Percentiles rank a stretch among this genome's conserved stretches.
Evolutionary conservation across 495 filamentous ascomycete genomes (phyloP).

Genomic region (Lophium mytilinum): DNA sequence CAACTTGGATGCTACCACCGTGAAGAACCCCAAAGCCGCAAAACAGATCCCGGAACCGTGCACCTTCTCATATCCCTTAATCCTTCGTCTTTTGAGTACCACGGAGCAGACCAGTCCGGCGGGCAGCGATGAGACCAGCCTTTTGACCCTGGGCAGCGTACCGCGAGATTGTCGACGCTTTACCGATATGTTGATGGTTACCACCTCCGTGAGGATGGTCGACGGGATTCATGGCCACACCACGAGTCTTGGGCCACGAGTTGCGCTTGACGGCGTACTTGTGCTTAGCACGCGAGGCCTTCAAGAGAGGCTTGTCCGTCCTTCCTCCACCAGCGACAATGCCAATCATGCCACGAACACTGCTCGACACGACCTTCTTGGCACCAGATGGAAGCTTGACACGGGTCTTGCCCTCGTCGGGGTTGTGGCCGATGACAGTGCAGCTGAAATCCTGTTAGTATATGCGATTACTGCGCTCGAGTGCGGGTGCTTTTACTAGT

Average conservation of each 20-base stretch:
- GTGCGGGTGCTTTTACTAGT: constrained; percentile 52
- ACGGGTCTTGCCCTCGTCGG: constrained; percentile 97
- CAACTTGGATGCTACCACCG: not conserved
- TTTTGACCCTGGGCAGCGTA: constrained; percentile 98
- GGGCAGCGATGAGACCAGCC: constrained; percentile 98
- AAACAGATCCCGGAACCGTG: constrained; percentile 1
- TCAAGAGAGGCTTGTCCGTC: constrained; percentile 96
- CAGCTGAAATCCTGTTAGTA: too few relatives aligned
- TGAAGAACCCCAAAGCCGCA: not conserved
- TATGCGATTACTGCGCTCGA: too few relatives aligned
- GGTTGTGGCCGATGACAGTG: constrained; percentile 47
- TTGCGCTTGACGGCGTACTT: constrained; percentile 98
- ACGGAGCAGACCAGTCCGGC: constrained; percentile 96
- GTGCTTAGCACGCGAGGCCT: constrained; percentile 25
- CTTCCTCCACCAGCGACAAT: constrained; percentile 98
- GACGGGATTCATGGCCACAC: constrained; percentile 99
- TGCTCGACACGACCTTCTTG: constrained; percentile 96
- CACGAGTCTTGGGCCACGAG: constrained; percentile 99
- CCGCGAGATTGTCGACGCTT: constrained; percentile 97
- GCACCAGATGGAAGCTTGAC: constrained; percentile 97
- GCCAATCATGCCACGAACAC: constrained; percentile 93
- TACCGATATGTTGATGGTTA: constrained; percentile 99
- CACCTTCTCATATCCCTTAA: constrained; percentile 35
- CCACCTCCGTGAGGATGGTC: constrained; percentile 99
- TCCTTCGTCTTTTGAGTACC: constrained; percentile 99